Evolutionary conservation across 208 protist genomes (phyloP).

Genomic region (Crithidia bombi): DNA sequence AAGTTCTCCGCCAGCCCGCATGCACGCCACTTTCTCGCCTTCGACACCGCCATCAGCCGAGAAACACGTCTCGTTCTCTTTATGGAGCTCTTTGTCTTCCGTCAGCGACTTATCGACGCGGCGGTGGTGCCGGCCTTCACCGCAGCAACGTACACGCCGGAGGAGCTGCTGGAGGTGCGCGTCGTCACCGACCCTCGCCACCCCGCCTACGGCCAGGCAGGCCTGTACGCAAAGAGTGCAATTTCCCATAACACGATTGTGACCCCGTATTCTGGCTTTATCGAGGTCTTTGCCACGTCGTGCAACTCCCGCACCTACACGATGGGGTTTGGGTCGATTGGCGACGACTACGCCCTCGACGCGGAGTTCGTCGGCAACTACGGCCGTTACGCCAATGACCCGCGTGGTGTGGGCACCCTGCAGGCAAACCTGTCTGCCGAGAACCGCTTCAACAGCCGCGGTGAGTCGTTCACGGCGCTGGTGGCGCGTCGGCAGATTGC

Average conservation of each 20-base stretch:
- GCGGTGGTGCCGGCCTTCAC: conserved; percentile 45
- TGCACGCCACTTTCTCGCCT: conserved; percentile 75
- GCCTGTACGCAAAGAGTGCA: conserved; percentile 70
- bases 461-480: conserved; percentile 88
- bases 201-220: conserved; percentile 87
- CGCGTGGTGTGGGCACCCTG: conserved; percentile 69
- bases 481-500: conserved; percentile 72
- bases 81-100: conserved; percentile 66
- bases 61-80: conserved; percentile 74
- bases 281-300: conserved; percentile 81
- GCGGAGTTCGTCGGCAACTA: conserved; percentile 91
- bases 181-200: conserved; percentile 78
- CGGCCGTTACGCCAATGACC: conserved; percentile 90
- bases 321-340: conserved; percentile 85
- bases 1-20: conserved; percentile 66
- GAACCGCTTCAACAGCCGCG: conserved; percentile 73
- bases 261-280: conserved; percentile 81
- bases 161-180: conserved; percentile 82
- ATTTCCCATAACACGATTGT: conserved; percentile 81
- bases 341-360: conserved; percentile 86
- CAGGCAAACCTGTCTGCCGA: conserved; percentile 81
- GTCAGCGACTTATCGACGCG: conserved; percentile 44
- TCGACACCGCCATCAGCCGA: conserved; percentile 74
- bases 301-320: conserved; percentile 90
- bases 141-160: conserved; percentile 58